phyloP scores from a whole-genome alignment of 2,329 filamentous ascomycete species.

The Pestalotiopsis sp. region DNA sequence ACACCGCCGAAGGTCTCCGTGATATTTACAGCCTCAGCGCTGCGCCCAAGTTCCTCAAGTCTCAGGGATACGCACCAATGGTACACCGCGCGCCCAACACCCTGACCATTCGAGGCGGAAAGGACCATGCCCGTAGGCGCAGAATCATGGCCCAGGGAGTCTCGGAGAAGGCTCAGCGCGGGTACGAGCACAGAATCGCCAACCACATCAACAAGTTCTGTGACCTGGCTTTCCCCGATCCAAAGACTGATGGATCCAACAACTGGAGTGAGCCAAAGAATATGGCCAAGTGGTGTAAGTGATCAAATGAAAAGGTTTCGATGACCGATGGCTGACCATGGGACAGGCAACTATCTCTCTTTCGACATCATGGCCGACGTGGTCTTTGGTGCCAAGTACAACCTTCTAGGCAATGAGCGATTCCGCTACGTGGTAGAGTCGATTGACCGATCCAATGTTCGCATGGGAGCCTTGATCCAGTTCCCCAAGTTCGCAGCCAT shows the following conservation, averaged over 20 bases:
- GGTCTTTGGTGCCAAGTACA: conserved; percentile 15
- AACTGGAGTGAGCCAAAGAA: conserved; percentile 11
- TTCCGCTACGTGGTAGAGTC: conserved; percentile 14
- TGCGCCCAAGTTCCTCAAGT: conserved; percentile 13
- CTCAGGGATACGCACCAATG: conserved; percentile 9
- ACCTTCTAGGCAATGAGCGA: conserved; percentile 10
- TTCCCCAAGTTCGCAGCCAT: conserved; percentile 7
- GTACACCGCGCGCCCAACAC: conserved; percentile 14
- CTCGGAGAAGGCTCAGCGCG: conserved; percentile 10
- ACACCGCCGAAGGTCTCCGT: conserved; percentile 14
- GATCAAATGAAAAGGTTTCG: not conserved
- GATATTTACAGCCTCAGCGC: conserved; percentile 14
- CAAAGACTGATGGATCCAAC: not conserved
- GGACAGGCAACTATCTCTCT: conserved; percentile 15
- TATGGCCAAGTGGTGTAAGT: conserved; percentile 17
- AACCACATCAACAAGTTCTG: conserved; percentile 16
- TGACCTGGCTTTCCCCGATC: not conserved
- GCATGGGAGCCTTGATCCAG: conserved; percentile 15
- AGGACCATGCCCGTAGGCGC: conserved; percentile 13
- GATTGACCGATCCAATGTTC: conserved; percentile 18
- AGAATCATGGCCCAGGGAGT: conserved; percentile 16
- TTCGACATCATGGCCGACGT: conserved; percentile 19
- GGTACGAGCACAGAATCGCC: conserved; percentile 13
- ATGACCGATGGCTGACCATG: not conserved
- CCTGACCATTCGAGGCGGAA: conserved; percentile 14